A percentile compares a stretch with the other conserved stretches of the same genome.
phyloP scores from a whole-genome alignment of 1,284 basidiomycete genomes.

The Moesziomyces sp. region DNA sequence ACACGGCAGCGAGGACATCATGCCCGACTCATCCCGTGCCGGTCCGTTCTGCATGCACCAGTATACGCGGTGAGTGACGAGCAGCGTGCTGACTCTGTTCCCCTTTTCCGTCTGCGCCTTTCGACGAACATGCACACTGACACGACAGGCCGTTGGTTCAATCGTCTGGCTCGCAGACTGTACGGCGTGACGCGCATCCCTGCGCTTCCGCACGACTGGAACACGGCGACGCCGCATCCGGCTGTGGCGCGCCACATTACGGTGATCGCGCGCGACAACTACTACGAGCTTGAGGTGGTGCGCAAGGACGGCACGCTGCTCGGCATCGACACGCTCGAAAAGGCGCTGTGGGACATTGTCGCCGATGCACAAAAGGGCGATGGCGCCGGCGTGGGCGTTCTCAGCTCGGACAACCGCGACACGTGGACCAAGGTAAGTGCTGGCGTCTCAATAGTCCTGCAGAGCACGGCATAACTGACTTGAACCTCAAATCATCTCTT shows the following conservation, averaged over 20 bases:
- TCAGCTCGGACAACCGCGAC: slow-evolving; percentile 85
- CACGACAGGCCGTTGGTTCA: slow-evolving; percentile 52
- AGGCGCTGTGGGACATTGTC: slow-evolving; percentile 76
- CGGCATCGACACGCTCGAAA: slow-evolving; percentile 76
- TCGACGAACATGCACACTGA: slow-evolving; percentile 24
- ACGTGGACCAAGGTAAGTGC: slow-evolving; percentile 79
- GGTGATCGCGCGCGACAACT: slow-evolving; percentile 82
- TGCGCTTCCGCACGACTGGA: slow-evolving; percentile 69
- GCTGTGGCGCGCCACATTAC: slow-evolving; percentile 76
- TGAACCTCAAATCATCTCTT: not conserved
- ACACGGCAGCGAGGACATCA: slow-evolving; percentile 70
- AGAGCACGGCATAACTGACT: not conserved
- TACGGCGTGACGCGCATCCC: slow-evolving; percentile 68
- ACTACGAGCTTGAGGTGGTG: slow-evolving; percentile 79
- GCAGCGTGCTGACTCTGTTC: slow-evolving; percentile 32
- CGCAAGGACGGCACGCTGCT: slow-evolving; percentile 64
- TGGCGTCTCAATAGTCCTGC: not conserved
- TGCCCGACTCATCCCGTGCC: slow-evolving; percentile 72
- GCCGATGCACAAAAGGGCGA: slow-evolving; percentile 76
- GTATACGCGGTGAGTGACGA: slow-evolving; percentile 70
- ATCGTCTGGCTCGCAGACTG: slow-evolving; percentile 75
- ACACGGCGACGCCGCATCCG: slow-evolving; percentile 65
- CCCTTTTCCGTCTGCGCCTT: slow-evolving; percentile 14
- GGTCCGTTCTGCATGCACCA: slow-evolving; percentile 74
- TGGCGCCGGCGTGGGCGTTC: slow-evolving; percentile 74